These are phyloP conservation scores for Tetraselmis chui DNA, from an alignment of 139 green algal genomes.

Conservation along the genomic window DNA sequence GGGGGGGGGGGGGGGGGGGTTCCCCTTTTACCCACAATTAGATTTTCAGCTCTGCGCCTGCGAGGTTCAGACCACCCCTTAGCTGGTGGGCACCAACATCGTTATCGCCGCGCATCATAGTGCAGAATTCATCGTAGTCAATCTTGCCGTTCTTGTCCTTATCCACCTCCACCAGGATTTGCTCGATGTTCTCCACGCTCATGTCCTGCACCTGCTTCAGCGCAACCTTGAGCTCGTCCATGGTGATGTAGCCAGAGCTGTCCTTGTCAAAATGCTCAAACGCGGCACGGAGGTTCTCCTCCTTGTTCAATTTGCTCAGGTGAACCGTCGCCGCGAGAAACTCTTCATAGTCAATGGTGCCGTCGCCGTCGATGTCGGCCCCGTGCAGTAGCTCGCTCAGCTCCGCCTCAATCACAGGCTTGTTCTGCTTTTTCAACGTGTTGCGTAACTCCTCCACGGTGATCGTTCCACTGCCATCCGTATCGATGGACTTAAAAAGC, in stretches of 20 bases:
- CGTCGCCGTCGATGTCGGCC: conserved; percentile 75
- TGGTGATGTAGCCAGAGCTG: conserved; percentile 56
- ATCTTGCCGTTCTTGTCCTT: conserved; percentile 60
- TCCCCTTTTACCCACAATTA: neutral
- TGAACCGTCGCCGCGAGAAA: conserved; percentile 73
- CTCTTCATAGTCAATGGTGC: conserved; percentile 50
- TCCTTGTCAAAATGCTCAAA: conserved; percentile 78
- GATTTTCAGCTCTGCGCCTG: too few relatives aligned
- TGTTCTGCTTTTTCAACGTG: conserved; percentile 53
- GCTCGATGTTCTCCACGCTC: conserved; percentile 22
- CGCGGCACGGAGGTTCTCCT: conserved; percentile 68
- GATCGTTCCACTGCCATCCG: conserved; percentile 85
- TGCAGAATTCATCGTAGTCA: conserved; percentile 57
- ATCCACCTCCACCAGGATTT: conserved; percentile 55
- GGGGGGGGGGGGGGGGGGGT: too few relatives aligned
- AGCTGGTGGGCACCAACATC: neutral
- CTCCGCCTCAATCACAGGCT: conserved; percentile 59
- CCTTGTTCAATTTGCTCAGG: conserved; percentile 65
- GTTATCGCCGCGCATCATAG: neutral
- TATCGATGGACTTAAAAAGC: conserved; percentile 88
- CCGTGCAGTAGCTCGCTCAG: conserved; percentile 63
- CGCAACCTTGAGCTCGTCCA: conserved; percentile 51
- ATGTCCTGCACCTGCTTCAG: conserved; percentile 23
- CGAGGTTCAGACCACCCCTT: neutral
- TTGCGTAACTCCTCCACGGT: conserved; percentile 78